Evolutionary conservation across 306 rosid species (phyloP).

Genomic region (Vigna nakashimae): DNA sequence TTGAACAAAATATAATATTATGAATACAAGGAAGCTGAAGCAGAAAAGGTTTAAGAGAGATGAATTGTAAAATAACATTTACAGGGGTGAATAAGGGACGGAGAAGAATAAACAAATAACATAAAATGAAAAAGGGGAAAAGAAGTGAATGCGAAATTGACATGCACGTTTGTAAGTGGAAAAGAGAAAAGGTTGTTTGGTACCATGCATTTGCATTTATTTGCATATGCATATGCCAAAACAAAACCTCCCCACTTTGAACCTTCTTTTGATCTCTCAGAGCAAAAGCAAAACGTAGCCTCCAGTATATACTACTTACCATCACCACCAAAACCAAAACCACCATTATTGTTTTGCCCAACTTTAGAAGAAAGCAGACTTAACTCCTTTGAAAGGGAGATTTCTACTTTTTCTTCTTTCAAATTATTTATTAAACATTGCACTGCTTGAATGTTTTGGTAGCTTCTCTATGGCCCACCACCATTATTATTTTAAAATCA

Average conservation of each 20-base stretch:
- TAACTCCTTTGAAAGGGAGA: slow-evolving; percentile 41
- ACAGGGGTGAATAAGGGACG: no score
- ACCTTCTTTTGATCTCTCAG: neutral
- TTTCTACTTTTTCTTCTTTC: slow-evolving; percentile 42
- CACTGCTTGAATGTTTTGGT: slow-evolving; percentile 27
- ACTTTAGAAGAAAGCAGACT: neutral
- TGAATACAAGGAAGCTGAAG: no score
- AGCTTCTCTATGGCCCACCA: slow-evolving; percentile 41
- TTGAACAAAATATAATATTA: no score
- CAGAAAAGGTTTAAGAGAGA: no score
- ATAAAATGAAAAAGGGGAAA: neutral
- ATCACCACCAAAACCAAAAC: no score
- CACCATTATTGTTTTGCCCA: no score
- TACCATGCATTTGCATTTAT: neutral
- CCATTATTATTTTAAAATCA: slow-evolving; percentile 28
- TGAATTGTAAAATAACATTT: no score
- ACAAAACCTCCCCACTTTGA: neutral
- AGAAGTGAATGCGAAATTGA: slow-evolving; percentile 17
- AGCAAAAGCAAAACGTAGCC: no score
- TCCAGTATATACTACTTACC: no score
- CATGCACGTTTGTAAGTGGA: slow-evolving; percentile 17
- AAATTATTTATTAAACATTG: slow-evolving; percentile 19
- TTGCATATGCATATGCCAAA: neutral
- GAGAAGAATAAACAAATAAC: no score
- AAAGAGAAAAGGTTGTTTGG: slow-evolving; percentile 5